Evolutionary conservation across 805 yeast genomes (phyloP), one percentile per base, ranked within the genome.

Genomic region (Jamesozyma jinghongensis): DNA sequence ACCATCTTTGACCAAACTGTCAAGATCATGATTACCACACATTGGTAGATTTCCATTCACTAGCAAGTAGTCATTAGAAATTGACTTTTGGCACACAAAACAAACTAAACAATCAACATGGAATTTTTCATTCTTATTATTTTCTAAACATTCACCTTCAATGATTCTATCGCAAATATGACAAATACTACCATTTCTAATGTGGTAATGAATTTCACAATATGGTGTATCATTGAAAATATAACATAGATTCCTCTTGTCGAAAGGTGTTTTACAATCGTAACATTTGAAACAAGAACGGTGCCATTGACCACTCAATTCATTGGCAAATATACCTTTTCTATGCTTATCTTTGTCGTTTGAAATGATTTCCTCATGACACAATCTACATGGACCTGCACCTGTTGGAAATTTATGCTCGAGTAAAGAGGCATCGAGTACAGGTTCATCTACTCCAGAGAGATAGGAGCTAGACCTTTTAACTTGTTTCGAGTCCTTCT

Each of bases 301-400:
- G 57, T 92, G 98, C 97, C 97, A 92, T 57, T 87, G 90, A 0
- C 97, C 97, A 1, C 85, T 74, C 35, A 83, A 65, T 53, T 80
- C 87, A 3, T 33, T 31, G 1, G 44, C 49, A 32, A 20, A 27
- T 2, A 40, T 36, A 16, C 36, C 26, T 18, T 26, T 36, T 16
- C 4, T 12, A 6, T 14, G 22, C 16, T 34, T 26, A 5, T 10
- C 14, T 30, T 22, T 16, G 13, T 25, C 34, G 22, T 34, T 14
- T 19, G 13, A 22, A 7, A 8, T 47, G 22, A 88, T 78, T n/a
- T 62, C 67, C 34, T 59, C 45, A 4, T 62, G 59, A 65, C 97
- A 90, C 27, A 73, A 69, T 43, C 97, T 76, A 59, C 97, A 90
- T 13, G 87, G 87, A 0, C 92, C 92, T 45, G 74, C 65, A 0